These are phyloP conservation scores for Jacaranda mimosifolia DNA, from an alignment of 257 asterid species.

Conservation along the genomic window DNA sequence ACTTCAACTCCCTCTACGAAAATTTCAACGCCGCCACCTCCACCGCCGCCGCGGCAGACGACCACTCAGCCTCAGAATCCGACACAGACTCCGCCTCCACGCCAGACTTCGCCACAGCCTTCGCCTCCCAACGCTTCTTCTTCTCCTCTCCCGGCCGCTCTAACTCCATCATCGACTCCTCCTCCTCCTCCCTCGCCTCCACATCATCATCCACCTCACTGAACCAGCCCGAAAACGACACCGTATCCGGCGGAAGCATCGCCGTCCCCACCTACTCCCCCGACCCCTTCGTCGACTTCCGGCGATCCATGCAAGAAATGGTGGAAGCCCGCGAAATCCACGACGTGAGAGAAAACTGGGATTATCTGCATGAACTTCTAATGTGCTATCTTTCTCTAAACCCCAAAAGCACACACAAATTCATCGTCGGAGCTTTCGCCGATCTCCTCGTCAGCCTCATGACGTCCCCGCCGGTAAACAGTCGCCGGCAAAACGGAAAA, in stretches of 20 bases:
- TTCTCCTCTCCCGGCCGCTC: slow-evolving; percentile 94
- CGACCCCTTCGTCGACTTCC: slow-evolving; percentile 87
- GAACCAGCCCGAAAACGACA: slow-evolving; percentile 35
- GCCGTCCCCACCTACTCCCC: slow-evolving; percentile 83
- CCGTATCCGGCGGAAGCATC: slow-evolving; percentile 53
- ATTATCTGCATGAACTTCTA: slow-evolving; percentile 76
- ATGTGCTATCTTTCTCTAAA: slow-evolving; percentile 78
- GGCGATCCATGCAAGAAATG: slow-evolving; percentile 97
- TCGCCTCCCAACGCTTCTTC: slow-evolving; percentile 89
- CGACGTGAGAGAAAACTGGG: slow-evolving; percentile 72
- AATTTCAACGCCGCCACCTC: slow-evolving; percentile 33
- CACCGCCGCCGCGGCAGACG: slow-evolving; percentile 32
- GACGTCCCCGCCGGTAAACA: slow-evolving; percentile 43
- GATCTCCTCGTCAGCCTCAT: slow-evolving; percentile 83
- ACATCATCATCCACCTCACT: slow-evolving; percentile 52
- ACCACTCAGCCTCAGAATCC: slow-evolving; percentile 38
- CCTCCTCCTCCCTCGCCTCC: slow-evolving; percentile 54
- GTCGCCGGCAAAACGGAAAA: slow-evolving; percentile 44
- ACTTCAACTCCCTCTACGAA: slow-evolving; percentile 81
- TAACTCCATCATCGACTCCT: slow-evolving; percentile 85
- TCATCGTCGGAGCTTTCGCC: slow-evolving; percentile 87
- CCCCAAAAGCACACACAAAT: slow-evolving; percentile 86
- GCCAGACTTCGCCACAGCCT: slow-evolving; percentile 72
- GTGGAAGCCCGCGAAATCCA: slow-evolving; percentile 80
- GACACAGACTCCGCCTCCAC: slow-evolving; percentile 34